Evolutionary conservation across 2,329 filamentous ascomycete species (phyloP).

Genomic region (Lasiodiplodia sp.): DNA sequence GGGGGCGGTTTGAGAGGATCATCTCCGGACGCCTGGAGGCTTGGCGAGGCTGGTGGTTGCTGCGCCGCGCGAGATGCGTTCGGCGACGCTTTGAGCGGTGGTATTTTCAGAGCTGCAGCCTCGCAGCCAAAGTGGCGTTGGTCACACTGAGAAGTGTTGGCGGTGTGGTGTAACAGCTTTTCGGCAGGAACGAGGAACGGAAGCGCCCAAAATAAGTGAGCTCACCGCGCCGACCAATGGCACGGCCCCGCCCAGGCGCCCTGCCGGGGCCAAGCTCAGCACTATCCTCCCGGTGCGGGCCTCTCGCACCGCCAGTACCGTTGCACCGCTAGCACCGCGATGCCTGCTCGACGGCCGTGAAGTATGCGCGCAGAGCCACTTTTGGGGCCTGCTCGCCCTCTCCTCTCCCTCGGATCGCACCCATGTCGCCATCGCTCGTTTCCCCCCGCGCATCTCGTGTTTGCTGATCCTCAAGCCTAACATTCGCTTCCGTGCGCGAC

Average conservation of each 20-base stretch:
- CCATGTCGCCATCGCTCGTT: constrained; percentile 18
- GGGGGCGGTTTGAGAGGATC: constrained; percentile 17
- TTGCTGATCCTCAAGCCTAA: not conserved
- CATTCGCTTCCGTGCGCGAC: constrained; percentile 7
- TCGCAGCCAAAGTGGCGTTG: not conserved
- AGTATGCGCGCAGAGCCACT: constrained; percentile 10
- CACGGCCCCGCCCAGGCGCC: not conserved
- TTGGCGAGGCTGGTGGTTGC: not conserved
- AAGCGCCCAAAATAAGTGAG: constrained; percentile 5
- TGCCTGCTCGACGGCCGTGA: not conserved
- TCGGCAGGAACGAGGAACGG: not conserved
- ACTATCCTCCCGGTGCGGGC: not conserved
- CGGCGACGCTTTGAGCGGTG: not conserved
- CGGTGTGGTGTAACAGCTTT: not conserved
- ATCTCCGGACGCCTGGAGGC: not conserved
- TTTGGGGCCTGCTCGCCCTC: not conserved
- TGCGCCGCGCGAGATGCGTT: not conserved
- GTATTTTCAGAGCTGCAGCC: not conserved
- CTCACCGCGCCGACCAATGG: not conserved
- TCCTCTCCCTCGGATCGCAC: not conserved
- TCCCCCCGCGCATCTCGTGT: not conserved
- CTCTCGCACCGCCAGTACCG: not conserved
- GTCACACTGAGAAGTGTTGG: not conserved
- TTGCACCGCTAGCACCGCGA: not conserved
- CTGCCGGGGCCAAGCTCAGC: not conserved